A percentile compares a stretch with the other conserved stretches of the same genome.
These are phyloP conservation scores for Byssothecium circinans DNA, from an alignment of 2,329 filamentous ascomycete species.

Conservation along the genomic window DNA sequence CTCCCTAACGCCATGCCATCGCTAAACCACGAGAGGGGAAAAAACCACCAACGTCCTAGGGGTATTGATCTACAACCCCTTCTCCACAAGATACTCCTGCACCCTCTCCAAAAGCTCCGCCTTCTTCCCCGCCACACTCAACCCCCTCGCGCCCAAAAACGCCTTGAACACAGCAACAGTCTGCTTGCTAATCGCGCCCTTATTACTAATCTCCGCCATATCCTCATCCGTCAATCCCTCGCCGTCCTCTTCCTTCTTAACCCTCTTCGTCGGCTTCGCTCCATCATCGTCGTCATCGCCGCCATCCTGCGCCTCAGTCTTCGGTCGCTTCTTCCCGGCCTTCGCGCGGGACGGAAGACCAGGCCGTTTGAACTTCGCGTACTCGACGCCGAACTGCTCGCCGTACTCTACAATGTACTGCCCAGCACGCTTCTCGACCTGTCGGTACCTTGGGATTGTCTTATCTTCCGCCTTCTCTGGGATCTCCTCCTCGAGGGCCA, in stretches of 20 bases:
- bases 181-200: conserved; percentile 48
- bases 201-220: conserved; percentile 49
- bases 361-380: conserved; percentile 42
- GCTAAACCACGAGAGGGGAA: not conserved
- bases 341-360: conserved; percentile 49
- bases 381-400: conserved; percentile 64
- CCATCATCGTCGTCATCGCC: conserved; percentile 23
- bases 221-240: conserved; percentile 46
- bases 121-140: conserved; percentile 38
- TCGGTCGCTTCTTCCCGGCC: conserved; percentile 47
- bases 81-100: conserved; percentile 40
- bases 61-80: conserved; percentile 20
- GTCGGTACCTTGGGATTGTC: conserved; percentile 79
- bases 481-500: conserved; percentile 89
- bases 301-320: not conserved
- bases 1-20: not conserved
- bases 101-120: conserved; percentile 40
- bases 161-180: conserved; percentile 40
- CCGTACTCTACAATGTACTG: conserved; percentile 79
- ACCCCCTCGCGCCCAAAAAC: conserved; percentile 29
- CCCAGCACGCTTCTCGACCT: conserved; percentile 84
- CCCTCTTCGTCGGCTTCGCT: conserved; percentile 25
- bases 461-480: conserved; percentile 74
- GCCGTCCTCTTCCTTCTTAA: conserved; percentile 21
- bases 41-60: no score